Conservation (phyloP, 2,329 filamentous ascomycete species). For the Aspergillus quadrilineatus region DNA sequence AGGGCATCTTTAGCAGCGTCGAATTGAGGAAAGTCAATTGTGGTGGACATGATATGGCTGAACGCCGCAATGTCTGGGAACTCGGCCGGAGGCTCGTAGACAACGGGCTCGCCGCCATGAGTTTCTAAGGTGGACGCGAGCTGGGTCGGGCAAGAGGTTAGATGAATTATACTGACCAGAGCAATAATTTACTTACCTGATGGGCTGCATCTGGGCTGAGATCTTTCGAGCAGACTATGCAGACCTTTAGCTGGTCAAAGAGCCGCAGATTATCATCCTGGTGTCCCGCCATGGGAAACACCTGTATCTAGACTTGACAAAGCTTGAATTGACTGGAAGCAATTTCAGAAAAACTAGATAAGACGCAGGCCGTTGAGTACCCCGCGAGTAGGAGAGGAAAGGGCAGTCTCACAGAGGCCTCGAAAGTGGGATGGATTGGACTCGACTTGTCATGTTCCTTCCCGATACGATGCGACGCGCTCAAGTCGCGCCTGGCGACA, state of each 20-base stretch:
- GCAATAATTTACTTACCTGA: conserved; percentile 34
- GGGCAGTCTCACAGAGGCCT: background rate
- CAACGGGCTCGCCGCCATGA: conserved; percentile 50
- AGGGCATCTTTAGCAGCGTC: conserved; percentile 69
- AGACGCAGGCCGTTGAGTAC: background rate
- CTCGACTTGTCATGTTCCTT: background rate
- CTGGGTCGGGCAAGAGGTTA: conserved; percentile 32
- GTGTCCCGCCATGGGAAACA: conserved; percentile 28
- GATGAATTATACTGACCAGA: background rate
- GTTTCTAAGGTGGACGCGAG: conserved; percentile 47
- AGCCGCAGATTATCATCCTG: conserved; percentile 33
- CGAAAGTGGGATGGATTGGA: background rate
- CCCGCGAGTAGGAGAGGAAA: background rate
- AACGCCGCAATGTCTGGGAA: conserved; percentile 47
- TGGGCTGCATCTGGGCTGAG: conserved; percentile 40
- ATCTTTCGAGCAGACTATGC: conserved; percentile 46
- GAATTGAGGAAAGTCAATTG: conserved; percentile 90
- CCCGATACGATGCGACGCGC: conserved; percentile 14
- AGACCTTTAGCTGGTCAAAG: conserved; percentile 48
- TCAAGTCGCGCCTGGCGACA: conserved; percentile 23
- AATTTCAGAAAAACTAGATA: background rate
- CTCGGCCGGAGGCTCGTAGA: conserved; percentile 39
- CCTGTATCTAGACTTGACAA: background rate
- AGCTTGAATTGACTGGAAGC: background rate
- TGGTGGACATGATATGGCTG: conserved; percentile 70